A percentile compares a stretch with the other conserved stretches of the same genome.
Evolutionary conservation across 495 filamentous ascomycete genomes (phyloP).

Genomic region (Chaetomium fimeti): DNA sequence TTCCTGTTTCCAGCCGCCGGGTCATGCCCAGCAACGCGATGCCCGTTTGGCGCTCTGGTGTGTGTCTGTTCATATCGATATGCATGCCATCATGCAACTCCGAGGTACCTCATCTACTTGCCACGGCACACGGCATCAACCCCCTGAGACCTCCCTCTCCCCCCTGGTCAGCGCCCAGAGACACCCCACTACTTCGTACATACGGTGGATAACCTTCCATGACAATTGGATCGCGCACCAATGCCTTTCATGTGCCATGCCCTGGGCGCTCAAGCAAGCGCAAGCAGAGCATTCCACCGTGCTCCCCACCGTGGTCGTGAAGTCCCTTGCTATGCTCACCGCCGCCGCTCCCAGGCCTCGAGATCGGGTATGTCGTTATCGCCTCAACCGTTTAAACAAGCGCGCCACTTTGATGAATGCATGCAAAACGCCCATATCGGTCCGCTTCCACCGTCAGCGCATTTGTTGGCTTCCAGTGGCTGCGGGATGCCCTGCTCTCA

Average conservation of each 20-base stretch:
- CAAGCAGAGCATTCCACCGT: conserved; percentile 1
- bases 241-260: neutral
- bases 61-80: conserved; percentile 8
- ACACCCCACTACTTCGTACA: neutral
- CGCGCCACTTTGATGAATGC: conserved; percentile 8
- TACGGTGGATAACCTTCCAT: neutral
- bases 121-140: conserved; percentile 7
- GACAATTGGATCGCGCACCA: conserved; percentile 1
- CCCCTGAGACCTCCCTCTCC: too few species aligned
- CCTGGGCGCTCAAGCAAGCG: neutral
- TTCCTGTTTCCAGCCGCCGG: conserved; percentile 7
- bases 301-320: neutral
- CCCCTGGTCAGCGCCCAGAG: neutral
- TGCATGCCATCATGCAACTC: conserved; percentile 17
- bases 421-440: conserved; percentile 20
- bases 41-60: neutral
- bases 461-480: conserved; percentile 21
- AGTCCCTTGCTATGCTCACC: neutral
- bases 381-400: neutral
- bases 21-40: conserved; percentile 4
- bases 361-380: neutral
- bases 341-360: neutral
- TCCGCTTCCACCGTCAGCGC: conserved; percentile 30
- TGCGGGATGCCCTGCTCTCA: conserved; percentile 13
- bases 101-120: conserved; percentile 7